These are phyloP conservation scores for Beta vulgaris DNA, from an alignment of 148 eudicot genomes.

Conservation along the genomic window DNA sequence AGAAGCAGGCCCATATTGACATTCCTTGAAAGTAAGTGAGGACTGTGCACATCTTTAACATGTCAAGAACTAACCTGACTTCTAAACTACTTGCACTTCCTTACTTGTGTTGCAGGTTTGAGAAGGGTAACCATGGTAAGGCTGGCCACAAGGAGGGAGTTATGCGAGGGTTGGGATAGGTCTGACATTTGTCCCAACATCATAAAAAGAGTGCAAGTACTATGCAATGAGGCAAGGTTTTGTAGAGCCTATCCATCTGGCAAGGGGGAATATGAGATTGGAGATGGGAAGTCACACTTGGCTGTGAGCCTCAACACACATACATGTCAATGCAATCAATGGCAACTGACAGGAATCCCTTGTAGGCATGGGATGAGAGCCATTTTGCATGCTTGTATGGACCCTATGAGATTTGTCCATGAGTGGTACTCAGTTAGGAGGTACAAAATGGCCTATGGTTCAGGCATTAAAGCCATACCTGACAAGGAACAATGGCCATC, in stretches of 20 bases:
- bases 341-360: background rate
- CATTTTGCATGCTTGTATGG: background rate
- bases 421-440: background rate
- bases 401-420: background rate
- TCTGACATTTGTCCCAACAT: background rate
- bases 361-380: background rate
- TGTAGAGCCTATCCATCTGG: background rate
- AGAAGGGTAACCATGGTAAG: background rate
- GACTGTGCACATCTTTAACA: background rate
- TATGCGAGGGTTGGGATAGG: background rate
- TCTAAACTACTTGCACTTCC: no score
- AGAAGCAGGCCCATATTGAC: background rate
- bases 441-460: conserved; percentile 1
- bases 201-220: background rate
- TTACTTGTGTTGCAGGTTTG: background rate
- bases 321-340: background rate
- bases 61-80: no score
- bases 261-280: background rate
- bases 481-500: background rate
- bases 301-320: background rate
- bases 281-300: background rate
- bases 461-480: background rate
- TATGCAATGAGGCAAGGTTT: background rate
- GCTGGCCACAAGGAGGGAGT: background rate
- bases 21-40: background rate